Conservation (phyloP, 768 basidiomycete species). For the Rhizopogon vesiculosus region DNA sequence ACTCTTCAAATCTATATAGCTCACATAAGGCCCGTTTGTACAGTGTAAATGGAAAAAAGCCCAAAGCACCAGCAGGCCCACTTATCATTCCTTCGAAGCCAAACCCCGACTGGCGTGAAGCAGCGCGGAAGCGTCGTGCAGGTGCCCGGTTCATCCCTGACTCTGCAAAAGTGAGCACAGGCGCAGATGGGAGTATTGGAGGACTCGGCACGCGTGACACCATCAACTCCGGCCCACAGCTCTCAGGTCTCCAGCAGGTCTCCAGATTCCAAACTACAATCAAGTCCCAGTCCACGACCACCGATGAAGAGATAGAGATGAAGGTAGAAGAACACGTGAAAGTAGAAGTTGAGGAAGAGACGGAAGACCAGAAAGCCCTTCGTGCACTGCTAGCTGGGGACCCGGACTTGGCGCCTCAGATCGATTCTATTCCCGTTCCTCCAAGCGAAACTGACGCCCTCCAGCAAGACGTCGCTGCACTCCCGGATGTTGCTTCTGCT, state of each 20-base stretch:
- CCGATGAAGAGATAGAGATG: slow-evolving; percentile 14
- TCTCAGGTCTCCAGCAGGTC: slow-evolving; percentile 56
- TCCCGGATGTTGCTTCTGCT: slow-evolving; percentile 71
- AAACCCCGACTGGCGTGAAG: slow-evolving; percentile 88
- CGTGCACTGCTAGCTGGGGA: slow-evolving; percentile 67
- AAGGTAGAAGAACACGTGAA: slow-evolving; percentile 21
- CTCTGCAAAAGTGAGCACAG: slow-evolving; percentile 48
- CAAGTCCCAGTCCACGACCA: neutral
- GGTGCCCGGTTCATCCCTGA: slow-evolving; percentile 53
- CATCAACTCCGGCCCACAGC: slow-evolving; percentile 73
- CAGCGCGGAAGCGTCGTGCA: slow-evolving; percentile 56
- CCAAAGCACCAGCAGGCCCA: slow-evolving; percentile 46
- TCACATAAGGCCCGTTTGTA: slow-evolving; percentile 51
- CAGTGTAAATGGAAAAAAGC: slow-evolving; percentile 41
- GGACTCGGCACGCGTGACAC: slow-evolving; percentile 69
- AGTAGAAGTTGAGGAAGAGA: slow-evolving; percentile 38
- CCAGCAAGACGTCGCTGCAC: slow-evolving; percentile 74
- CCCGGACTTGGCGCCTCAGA: slow-evolving; percentile 28
- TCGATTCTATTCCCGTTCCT: slow-evolving; percentile 60
- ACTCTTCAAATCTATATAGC: slow-evolving; percentile 59
- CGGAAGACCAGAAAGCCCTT: slow-evolving; percentile 78
- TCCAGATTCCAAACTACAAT: slow-evolving; percentile 12
- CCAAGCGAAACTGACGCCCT: slow-evolving; percentile 81
- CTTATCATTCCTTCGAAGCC: slow-evolving; percentile 83
- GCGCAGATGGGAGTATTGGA: slow-evolving; percentile 70